Conservation (phyloP, 1,284 basidiomycete species). For the Cutaneotrichosporon curvatum region DNA sequence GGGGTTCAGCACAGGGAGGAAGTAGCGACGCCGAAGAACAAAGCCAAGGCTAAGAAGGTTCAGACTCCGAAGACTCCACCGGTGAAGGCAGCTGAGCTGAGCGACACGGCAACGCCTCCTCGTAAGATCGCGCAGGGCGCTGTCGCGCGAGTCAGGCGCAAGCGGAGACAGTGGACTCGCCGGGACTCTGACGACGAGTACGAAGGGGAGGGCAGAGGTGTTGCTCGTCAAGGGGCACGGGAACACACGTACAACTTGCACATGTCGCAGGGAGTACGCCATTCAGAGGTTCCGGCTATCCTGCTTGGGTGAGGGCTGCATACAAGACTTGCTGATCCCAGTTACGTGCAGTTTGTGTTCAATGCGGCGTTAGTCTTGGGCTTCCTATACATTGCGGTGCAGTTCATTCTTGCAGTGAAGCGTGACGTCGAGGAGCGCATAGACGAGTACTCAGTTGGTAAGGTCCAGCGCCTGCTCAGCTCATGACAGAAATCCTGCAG, state of each 20-base stretch:
- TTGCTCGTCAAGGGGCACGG: neutral
- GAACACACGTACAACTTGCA: slow-evolving; percentile 40
- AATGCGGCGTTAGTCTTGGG: slow-evolving; percentile 79
- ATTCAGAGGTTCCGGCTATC: slow-evolving; percentile 50
- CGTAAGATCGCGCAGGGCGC: slow-evolving; percentile 55
- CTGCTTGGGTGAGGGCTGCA: slow-evolving; percentile 60
- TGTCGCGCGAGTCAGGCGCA: slow-evolving; percentile 60
- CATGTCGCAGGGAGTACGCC: slow-evolving; percentile 33
- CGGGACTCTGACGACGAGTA: slow-evolving; percentile 26
- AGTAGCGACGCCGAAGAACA: neutral
- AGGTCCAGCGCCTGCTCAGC: slow-evolving; percentile 14
- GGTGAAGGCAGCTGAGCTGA: slow-evolving; percentile 10
- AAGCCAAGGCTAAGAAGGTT: slow-evolving; percentile 1
- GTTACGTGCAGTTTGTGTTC: slow-evolving; percentile 90
- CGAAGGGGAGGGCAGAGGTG: neutral
- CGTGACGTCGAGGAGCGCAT: slow-evolving; percentile 84
- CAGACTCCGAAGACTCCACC: neutral
- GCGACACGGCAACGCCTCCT: slow-evolving; percentile 12
- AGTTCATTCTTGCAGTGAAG: slow-evolving; percentile 82
- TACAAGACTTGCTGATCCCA: slow-evolving; percentile 41
- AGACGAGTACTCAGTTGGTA: slow-evolving; percentile 81
- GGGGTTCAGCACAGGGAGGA: neutral
- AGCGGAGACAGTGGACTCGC: slow-evolving; percentile 51
- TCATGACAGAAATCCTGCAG: slow-evolving; percentile 65
- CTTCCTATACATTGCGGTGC: slow-evolving; percentile 74